phyloP scores from a whole-genome alignment of 2,329 filamentous ascomycete genomes.

The Acrodontium crateriforme region DNA sequence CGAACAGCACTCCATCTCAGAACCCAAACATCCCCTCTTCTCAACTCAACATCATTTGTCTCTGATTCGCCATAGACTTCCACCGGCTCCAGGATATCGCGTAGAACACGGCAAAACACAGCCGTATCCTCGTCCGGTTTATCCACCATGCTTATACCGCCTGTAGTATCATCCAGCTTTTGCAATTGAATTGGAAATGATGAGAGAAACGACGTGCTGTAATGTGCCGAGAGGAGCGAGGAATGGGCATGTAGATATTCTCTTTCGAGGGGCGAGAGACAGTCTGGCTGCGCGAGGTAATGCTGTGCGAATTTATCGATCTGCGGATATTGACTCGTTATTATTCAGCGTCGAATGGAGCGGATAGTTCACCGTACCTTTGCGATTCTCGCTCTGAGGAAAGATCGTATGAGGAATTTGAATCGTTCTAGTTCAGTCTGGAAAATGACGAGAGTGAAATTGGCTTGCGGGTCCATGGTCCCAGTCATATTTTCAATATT shows the following conservation, averaged over 20 bases:
- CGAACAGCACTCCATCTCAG: slow-evolving; percentile 42
- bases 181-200: slow-evolving; percentile 69
- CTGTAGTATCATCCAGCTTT: slow-evolving; percentile 78
- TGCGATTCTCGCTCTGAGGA: slow-evolving; percentile 69
- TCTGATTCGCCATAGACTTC: slow-evolving; percentile 48
- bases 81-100: slow-evolving; percentile 43
- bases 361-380: slow-evolving; percentile 44
- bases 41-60: slow-evolving; percentile 26
- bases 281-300: slow-evolving; percentile 24
- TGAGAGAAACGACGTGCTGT: slow-evolving; percentile 67
- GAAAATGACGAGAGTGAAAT: slow-evolving; percentile 84
- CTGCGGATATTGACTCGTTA: slow-evolving; percentile 61
- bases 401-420: slow-evolving; percentile 77
- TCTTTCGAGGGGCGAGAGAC: slow-evolving; percentile 59
- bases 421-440: slow-evolving; percentile 93
- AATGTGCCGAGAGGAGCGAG: slow-evolving; percentile 70
- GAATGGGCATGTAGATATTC: slow-evolving; percentile 79
- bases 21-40: slow-evolving; percentile 43
- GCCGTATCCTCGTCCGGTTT: slow-evolving; percentile 67
- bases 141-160: slow-evolving; percentile 86
- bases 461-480: slow-evolving; percentile 77
- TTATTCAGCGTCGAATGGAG: slow-evolving; percentile 19
- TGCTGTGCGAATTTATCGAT: too few relatives aligned
- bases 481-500: slow-evolving; percentile 50
- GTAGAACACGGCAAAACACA: slow-evolving; percentile 67